Percentiles rank a stretch among this genome's conserved stretches.
Conservation (phyloP, 208 protist genomes). For the Trichomonas tenax region DNA sequence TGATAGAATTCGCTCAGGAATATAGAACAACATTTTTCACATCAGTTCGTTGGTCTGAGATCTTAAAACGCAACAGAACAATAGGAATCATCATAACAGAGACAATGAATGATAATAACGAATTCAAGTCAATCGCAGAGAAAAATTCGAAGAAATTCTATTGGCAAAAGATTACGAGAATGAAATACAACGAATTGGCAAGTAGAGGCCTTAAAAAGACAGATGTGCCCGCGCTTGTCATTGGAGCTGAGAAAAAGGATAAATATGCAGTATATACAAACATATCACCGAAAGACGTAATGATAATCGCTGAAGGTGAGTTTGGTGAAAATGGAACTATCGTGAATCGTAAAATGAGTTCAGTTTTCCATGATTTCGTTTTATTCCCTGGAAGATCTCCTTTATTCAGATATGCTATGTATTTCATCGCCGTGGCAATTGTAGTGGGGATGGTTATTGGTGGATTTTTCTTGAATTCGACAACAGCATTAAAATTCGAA, state of each 20-base stretch:
- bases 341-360: not conserved
- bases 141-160: not conserved
- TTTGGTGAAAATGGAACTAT: not conserved
- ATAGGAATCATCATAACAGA: not conserved
- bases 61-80: not conserved
- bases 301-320: not conserved
- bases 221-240: not conserved
- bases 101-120: not conserved
- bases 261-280: not conserved
- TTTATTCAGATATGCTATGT: not conserved
- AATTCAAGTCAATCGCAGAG: not conserved
- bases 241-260: not conserved
- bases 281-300: not conserved
- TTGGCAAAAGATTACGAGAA: not conserved
- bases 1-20: not conserved
- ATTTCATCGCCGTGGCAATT: not conserved
- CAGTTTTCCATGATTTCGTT: not conserved
- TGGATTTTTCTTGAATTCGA: not conserved
- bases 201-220: not conserved
- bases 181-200: not conserved
- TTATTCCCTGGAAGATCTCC: not conserved
- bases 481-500: not conserved
- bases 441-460: not conserved
- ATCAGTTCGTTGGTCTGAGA: not conserved
- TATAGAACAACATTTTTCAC: not conserved